These are phyloP conservation scores for Dillenia suffruticosa DNA, from an alignment of 164 flowering plant species.

Conservation along the genomic window DNA sequence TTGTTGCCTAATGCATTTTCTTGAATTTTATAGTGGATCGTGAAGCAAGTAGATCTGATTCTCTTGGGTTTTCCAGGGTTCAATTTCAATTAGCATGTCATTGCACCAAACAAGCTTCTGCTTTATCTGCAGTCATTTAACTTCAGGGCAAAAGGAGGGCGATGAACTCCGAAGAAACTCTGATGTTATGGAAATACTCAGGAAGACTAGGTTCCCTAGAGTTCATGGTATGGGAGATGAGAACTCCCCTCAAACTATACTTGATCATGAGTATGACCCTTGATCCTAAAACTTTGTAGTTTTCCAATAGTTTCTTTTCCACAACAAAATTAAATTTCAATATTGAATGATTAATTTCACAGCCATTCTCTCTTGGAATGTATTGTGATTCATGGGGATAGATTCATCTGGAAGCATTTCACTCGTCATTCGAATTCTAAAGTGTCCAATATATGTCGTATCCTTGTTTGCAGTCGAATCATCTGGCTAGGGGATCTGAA, in stretches of 20 bases:
- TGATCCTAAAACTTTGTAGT: not conserved
- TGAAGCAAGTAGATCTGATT: slow-evolving; percentile 8
- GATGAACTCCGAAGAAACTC: slow-evolving; percentile 94
- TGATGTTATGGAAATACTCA: slow-evolving; percentile 96
- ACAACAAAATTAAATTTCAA: no score
- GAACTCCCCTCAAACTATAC: slow-evolving; percentile 78
- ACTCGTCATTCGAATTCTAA: no score
- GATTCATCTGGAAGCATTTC: no score
- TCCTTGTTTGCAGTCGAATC: slow-evolving; percentile 57
- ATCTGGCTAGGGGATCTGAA: slow-evolving; percentile 99
- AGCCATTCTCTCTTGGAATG: no score
- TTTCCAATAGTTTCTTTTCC: no score
- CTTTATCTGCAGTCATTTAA: slow-evolving; percentile 94
- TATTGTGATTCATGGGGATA: no score
- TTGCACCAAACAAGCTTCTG: slow-evolving; percentile 97
- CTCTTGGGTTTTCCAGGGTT: slow-evolving; percentile 65
- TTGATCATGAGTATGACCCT: slow-evolving; percentile 83
- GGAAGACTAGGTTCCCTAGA: slow-evolving; percentile 92
- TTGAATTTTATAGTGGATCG: no score
- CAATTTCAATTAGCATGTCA: slow-evolving; percentile 96
- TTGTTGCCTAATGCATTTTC: not conserved
- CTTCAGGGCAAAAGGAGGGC: slow-evolving; percentile 97
- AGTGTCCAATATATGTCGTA: not conserved
- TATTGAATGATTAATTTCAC: no score
- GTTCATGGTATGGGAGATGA: slow-evolving; percentile 74